phyloP scores from a whole-genome alignment of 495 filamentous ascomycete genomes.

The Glonium stellatum region DNA sequence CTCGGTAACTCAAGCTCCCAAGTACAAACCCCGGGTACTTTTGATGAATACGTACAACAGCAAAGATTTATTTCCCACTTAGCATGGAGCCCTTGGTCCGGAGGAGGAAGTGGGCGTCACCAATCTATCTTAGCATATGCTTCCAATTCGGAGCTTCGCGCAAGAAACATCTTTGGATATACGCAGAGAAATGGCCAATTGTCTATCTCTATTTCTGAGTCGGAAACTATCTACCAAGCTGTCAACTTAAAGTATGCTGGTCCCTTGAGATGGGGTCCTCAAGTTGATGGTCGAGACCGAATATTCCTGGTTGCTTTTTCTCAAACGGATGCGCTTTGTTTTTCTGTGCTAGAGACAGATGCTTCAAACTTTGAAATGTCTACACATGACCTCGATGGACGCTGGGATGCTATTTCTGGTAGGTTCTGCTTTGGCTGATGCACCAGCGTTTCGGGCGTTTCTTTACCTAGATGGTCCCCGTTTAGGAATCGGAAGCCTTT shows the following conservation, averaged over 20 bases:
- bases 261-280: conserved; percentile 16
- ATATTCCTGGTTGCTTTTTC: conserved; percentile 16
- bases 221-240: conserved; percentile 10
- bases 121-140: conserved; percentile 36
- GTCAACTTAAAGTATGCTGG: conserved; percentile 10
- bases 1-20: background rate
- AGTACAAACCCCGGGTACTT: conserved; percentile 1
- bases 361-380: background rate
- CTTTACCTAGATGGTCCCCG: no score
- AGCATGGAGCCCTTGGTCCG: conserved; percentile 37
- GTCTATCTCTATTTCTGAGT: background rate
- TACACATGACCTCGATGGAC: conserved; percentile 11
- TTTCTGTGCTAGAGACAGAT: conserved; percentile 11
- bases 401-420: conserved; percentile 25
- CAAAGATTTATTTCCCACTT: conserved; percentile 33
- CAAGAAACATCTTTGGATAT: conserved; percentile 6
- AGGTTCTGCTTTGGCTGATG: background rate
- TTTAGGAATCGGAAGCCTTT: background rate
- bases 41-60: conserved; percentile 29
- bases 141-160: conserved; percentile 22
- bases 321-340: conserved; percentile 3
- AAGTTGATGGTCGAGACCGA: background rate
- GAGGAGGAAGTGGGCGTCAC: conserved; percentile 19
- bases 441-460: no score
- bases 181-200: background rate